Conservation (phyloP, 2,329 filamentous ascomycete genomes). For the Rhexocercosporidium sp. region DNA sequence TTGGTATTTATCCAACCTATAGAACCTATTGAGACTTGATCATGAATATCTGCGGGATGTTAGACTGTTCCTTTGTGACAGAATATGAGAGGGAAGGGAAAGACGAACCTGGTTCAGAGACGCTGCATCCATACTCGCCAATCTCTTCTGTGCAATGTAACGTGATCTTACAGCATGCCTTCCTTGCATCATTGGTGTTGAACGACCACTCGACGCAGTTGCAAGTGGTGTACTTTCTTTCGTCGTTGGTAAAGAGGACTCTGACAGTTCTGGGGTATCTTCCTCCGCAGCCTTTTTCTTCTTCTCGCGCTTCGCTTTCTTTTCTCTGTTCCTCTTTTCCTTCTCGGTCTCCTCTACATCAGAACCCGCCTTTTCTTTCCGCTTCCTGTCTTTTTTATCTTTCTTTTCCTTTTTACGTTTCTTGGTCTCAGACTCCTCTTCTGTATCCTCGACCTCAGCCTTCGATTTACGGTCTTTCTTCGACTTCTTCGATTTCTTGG, state of each 20-base stretch:
- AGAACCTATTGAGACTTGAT: slow-evolving; percentile 52
- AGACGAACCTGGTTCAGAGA: slow-evolving; percentile 80
- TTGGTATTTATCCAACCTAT: slow-evolving; percentile 29
- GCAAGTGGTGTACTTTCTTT: slow-evolving; percentile 36
- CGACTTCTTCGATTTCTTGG: slow-evolving; percentile 1
- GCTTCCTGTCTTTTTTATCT: slow-evolving; percentile 49
- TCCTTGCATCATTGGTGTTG: slow-evolving; percentile 53
- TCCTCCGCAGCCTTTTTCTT: slow-evolving; percentile 47
- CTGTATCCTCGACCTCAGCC: slow-evolving; percentile 27
- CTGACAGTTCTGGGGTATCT: slow-evolving; percentile 29
- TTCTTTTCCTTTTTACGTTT: slow-evolving; percentile 39
- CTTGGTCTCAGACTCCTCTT: slow-evolving; percentile 42
- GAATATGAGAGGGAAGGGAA: neutral
- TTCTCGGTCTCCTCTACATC: slow-evolving; percentile 42
- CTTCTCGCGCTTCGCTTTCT: slow-evolving; percentile 41
- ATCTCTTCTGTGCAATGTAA: slow-evolving; percentile 87
- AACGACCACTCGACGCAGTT: slow-evolving; percentile 47
- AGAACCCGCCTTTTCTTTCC: slow-evolving; percentile 45
- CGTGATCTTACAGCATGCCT: slow-evolving; percentile 78
- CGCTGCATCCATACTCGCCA: slow-evolving; percentile 79
- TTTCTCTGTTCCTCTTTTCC: slow-evolving; percentile 46
- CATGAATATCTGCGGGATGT: slow-evolving; percentile 66
- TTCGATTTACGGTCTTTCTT: slow-evolving; percentile 34
- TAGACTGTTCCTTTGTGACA: neutral
- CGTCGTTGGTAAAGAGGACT: slow-evolving; percentile 25